Evolutionary conservation across 768 basidiomycete genomes (phyloP), one percentile per base, ranked within the genome.

Genomic region (Podaxis mareebaensis): DNA sequence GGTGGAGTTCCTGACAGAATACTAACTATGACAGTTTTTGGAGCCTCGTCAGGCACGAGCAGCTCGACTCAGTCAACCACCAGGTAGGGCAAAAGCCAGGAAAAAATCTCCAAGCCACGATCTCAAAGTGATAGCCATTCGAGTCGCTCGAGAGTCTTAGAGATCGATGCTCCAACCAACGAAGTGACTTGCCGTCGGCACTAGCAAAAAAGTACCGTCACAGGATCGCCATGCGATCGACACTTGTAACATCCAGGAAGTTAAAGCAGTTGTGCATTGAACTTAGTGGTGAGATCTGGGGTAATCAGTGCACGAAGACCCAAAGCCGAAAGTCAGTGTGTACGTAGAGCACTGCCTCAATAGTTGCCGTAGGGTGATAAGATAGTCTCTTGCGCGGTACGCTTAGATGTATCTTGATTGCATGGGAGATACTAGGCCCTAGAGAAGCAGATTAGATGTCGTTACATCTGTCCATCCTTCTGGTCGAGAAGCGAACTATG

Each of bases 391-490:
- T n/a, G 13, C 3, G 24, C 33, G 3, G 12, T 28, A 51, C 12
- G 12, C 28, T 15, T 28, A 53, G 51, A 61, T 40, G 39, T 40
- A 53, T 53, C 52, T 60, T 33, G 58, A 60, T 51, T 36, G 46
- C 12, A 48, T 60, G 20, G 28, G 39, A 53, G 22, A 59, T 26
- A 59, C 26, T 24, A 24, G 26, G 10, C 22, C n/a, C 11, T 4
- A 42, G 40, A 22, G 60, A 61, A 53, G 60, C 52, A 61, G 36
- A 53, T 42, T 28, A 53, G 60, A 61, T 61, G 39, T 26, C 58
- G 28, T 53, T 52, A 61, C 40, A 61, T 44, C 60, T 40, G 40
- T 42, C 36, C 15, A n/a, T 61, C 38, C 28, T 53, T 36, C 39
- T n/a, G 7, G 60, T 42, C 52, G 3, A 53, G 38, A 44, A 60